phyloP scores from a whole-genome alignment of 352 stramenopile species.

The Globisporangium polare region DNA sequence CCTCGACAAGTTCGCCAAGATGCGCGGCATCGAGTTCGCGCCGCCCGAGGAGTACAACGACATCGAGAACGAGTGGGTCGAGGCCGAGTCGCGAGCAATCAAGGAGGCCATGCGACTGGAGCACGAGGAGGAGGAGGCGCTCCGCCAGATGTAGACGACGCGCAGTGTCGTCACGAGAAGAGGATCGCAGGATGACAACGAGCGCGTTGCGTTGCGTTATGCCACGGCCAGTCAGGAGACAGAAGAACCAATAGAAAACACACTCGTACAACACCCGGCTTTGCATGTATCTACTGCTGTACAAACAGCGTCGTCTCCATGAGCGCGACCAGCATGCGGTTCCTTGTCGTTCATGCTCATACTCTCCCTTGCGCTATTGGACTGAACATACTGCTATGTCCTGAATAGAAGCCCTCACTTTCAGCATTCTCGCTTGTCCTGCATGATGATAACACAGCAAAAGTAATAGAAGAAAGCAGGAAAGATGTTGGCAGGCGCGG shows the following conservation, averaged over 20 bases:
- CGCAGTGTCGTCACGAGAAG: background rate
- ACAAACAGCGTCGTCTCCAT: background rate
- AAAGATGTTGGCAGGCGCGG: slow-evolving; percentile 12
- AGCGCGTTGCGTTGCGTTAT: background rate
- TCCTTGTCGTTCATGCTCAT: background rate
- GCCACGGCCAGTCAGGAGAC: background rate
- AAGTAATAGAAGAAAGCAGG: background rate
- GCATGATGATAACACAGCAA: slow-evolving; percentile 1
- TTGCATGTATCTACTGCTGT: background rate
- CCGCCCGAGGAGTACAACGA: slow-evolving; percentile 77
- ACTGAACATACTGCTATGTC: background rate
- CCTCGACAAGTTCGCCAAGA: slow-evolving; percentile 77
- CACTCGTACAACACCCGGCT: background rate
- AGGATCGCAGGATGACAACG: background rate
- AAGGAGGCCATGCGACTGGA: slow-evolving; percentile 86
- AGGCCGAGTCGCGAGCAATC: slow-evolving; percentile 70
- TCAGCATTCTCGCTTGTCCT: background rate
- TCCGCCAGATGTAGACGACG: slow-evolving; percentile 48
- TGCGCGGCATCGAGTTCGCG: slow-evolving; percentile 77
- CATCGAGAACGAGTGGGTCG: slow-evolving; percentile 78
- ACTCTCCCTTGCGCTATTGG: no score
- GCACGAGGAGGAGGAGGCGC: slow-evolving; percentile 73
- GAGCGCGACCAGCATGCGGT: background rate
- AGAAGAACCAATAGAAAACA: slow-evolving; percentile 5
- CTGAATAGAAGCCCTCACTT: background rate